A percentile compares a stretch with the other conserved stretches of the same genome.
phyloP scores from a whole-genome alignment of 495 filamentous ascomycete genomes.

The Cairneyella variabilis region DNA sequence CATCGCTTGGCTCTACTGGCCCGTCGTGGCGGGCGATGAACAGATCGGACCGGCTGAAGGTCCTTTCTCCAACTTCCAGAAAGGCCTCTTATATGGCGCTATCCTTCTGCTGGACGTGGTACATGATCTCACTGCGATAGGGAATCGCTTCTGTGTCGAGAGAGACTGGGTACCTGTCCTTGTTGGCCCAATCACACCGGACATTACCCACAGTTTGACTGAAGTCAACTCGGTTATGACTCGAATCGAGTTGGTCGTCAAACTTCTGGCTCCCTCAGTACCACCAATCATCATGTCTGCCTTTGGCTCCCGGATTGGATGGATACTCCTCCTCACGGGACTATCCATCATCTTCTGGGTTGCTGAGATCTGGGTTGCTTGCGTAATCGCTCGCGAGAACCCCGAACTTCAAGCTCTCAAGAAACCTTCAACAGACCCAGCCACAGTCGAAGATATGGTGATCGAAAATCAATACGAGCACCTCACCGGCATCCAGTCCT shows the following conservation, averaged over 20 bases:
- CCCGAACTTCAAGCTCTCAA: constrained; percentile 27
- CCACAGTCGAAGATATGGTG: not conserved
- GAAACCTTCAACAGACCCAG: constrained; percentile 9
- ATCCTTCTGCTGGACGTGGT: constrained; percentile 50
- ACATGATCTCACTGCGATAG: constrained; percentile 49
- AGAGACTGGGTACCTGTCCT: constrained; percentile 54
- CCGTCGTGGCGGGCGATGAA: constrained; percentile 29
- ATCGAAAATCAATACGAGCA: constrained; percentile 1
- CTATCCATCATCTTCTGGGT: constrained; percentile 34
- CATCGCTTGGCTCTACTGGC: constrained; percentile 39
- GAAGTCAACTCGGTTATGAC: constrained; percentile 61
- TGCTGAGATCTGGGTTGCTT: constrained; percentile 30
- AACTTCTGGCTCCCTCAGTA: constrained; percentile 56
- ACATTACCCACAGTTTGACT: constrained; percentile 33
- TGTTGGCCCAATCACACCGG: constrained; percentile 28
- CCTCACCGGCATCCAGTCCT: constrained; percentile 16
- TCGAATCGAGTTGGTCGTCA: constrained; percentile 66
- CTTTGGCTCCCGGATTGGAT: constrained; percentile 38
- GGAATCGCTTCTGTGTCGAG: constrained; percentile 59
- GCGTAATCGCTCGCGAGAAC: constrained; percentile 29
- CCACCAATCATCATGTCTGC: constrained; percentile 45
- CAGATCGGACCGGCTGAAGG: constrained; percentile 6
- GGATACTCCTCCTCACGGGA: constrained; percentile 12
- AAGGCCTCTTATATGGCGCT: constrained; percentile 35
- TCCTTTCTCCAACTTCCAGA: constrained; percentile 20